Conservation (phyloP, 805 yeast genomes). For the Torulaspora delbrueckii region DNA sequence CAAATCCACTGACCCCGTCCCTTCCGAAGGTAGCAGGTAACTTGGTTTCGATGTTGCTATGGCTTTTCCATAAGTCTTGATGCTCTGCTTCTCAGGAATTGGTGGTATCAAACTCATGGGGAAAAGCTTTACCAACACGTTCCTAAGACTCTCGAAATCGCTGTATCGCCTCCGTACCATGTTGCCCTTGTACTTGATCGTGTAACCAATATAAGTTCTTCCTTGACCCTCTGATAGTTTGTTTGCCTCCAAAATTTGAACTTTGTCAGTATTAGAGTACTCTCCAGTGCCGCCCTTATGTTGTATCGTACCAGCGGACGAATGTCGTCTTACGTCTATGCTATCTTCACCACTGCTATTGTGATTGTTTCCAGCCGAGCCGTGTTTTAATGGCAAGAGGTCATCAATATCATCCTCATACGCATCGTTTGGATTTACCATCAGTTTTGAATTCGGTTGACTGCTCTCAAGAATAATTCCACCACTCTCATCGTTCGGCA, state of each 20-base stretch:
- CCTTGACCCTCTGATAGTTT: constrained; percentile 34
- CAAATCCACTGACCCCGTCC: constrained; percentile 30
- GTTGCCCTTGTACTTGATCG: constrained; percentile 53
- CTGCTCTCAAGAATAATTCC: not conserved
- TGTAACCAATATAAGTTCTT: constrained; percentile 55
- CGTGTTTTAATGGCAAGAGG: constrained; percentile 11
- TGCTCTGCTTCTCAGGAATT: constrained; percentile 75
- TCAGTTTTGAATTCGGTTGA: not conserved
- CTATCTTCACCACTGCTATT: constrained; percentile 17
- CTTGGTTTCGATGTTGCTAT: constrained; percentile 29
- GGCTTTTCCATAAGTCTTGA: constrained; percentile 33
- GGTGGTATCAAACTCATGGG: constrained; percentile 88
- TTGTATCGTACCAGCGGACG: constrained; percentile 15
- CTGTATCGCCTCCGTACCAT: constrained; percentile 78
- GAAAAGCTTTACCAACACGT: constrained; percentile 61
- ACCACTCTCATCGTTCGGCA: not conserved
- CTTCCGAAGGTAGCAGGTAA: constrained; percentile 30
- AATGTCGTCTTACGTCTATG: constrained; percentile 21
- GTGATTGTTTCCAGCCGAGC: constrained; percentile 9
- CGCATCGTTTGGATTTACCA: constrained; percentile 21
- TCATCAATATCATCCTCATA: constrained; percentile 29
- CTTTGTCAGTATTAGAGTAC: constrained; percentile 8
- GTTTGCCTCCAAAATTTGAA: constrained; percentile 30
- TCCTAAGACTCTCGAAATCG: constrained; percentile 81
- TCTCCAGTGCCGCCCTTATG: constrained; percentile 14